Conservation (phyloP, 345 rosid species). For the Acer saccharum region DNA sequence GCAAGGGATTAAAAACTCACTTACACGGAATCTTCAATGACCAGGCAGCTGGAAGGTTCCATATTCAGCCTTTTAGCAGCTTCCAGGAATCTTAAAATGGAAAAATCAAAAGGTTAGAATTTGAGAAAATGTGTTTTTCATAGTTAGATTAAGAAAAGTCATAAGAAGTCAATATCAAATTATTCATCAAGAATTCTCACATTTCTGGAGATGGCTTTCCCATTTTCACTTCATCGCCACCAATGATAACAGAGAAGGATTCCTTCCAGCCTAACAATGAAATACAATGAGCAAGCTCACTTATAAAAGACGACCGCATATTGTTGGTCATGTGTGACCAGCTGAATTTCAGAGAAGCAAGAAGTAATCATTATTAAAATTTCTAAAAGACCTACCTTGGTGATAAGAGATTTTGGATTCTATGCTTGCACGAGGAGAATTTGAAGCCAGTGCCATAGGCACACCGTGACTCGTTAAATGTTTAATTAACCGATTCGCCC, state of each 20-base stretch:
- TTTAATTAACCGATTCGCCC: conserved; percentile 73
- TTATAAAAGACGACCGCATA: not conserved
- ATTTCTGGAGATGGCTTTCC: conserved; percentile 95
- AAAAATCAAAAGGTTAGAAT: conserved; percentile 11
- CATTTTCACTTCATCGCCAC: conserved; percentile 79
- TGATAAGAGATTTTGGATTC: conserved; percentile 77
- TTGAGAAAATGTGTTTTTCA: not conserved
- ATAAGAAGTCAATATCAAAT: not conserved
- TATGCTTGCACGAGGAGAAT: conserved; percentile 65
- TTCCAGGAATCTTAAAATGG: conserved; percentile 59
- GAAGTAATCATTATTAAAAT: not conserved
- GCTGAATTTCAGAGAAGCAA: not conserved
- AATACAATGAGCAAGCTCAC: conserved; percentile 15
- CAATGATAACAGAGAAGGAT: conserved; percentile 66
- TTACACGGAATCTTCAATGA: conserved; percentile 88
- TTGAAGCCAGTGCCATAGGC: conserved; percentile 85
- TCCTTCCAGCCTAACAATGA: conserved; percentile 80
- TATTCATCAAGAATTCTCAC: conserved; percentile 37
- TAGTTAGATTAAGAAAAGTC: not conserved
- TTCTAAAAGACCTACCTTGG: conserved; percentile 39
- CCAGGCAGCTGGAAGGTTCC: conserved; percentile 68
- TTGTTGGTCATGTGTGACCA: not conserved
- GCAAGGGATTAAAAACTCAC: conserved; percentile 33
- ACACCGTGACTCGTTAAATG: conserved; percentile 72
- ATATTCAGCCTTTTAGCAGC: conserved; percentile 66